Base-by-base conservation (phyloP, 495 filamentous ascomycete species). In the Aspergillus sparsus region DNA sequence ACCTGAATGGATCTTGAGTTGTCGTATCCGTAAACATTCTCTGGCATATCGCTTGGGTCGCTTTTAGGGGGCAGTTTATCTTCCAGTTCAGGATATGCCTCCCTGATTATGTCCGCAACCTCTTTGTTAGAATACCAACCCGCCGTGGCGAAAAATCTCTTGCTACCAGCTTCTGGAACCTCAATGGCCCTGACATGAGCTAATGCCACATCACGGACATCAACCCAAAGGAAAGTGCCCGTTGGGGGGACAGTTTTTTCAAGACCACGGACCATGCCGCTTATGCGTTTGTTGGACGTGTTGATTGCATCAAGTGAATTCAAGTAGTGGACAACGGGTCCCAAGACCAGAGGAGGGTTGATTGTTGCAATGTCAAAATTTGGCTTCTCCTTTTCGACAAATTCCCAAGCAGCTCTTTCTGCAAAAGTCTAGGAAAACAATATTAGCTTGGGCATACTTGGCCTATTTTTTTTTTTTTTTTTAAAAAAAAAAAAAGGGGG, bases 341-440 rank as follows among this genome's bases (percentile, higher is more conserved):
- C 90, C 12, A 87, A 72, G 4, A 93, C 87, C n/a, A 90, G 70
- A 0, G 90, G 87, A 52, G 81, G 81, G 65, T 86, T 85, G 65
- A 93, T 81, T 0, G 91, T 95, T 8, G 84, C 79, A 46, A 98
- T 62, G 41, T 85, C 82, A 65, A 94, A 94, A 65, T 85, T 86
- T 0, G 88, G 89, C 71, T 91, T 89, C 71, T 91, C 87, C 49
- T 87, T 85, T 72, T 89, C 85, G 5, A 92, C 74, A 66, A 92
- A 92, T 7, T 92, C 84, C 90, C 90, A 94, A 0, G 90, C 90
- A 3, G 90, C 89, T 65, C 82, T 85, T 64, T 91, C 87, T 7
- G 81, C 81, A 41, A 81, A 80, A 11, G 80, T 83, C 73, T 80
- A 49, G 9, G 35, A 34, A 18, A 36, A n/a, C 1, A 16, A 15